Evolutionary conservation across 2,329 filamentous ascomycete genomes (phyloP), one percentile per base, ranked within the genome.

Genomic region (Fusarium metavorans): DNA sequence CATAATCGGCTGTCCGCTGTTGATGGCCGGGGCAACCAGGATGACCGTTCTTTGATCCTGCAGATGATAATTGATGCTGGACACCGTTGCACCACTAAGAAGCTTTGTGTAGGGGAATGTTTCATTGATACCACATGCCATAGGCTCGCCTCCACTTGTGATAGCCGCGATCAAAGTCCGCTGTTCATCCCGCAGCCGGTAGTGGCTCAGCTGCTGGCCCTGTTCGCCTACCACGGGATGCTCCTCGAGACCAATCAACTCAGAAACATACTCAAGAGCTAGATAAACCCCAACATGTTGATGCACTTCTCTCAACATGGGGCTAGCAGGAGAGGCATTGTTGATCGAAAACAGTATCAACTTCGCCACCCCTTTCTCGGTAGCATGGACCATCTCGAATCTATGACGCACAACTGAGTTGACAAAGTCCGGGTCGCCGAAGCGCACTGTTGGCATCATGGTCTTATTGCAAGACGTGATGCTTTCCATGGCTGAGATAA

Each of bases 11-110:
- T 67, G 50, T 1, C 70, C 66, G 1, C 76, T 90, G 71, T 92
- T 91, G n/a, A 92, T 80, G 1, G 92, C 89, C 0, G 87, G 90
- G 76, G 92, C 91, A 1, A 92, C 89, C 5, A 92, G 78, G 2
- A 92, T 73, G 1, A 91, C 76, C 0, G 81, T 87, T 16, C 67
- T 58, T 52, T 81, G 78, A 2, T 76, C 80, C 1, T 80, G 9
- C 0, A 92, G 27, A 27, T 27, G 5, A 5, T 27, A 27, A 30
- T 30, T 30, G 27, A 30, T 30, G 27, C 9, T 3, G 7, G 27
- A 2, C 27, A 9, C 27, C 27, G 27, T 30, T 30, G 27, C 27
- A 30, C 8, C 7, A 2, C 7, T 30, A 2, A 30, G 27, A 30
- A 30, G 27, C 2, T 30, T 30, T 2, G 27, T 30, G 27, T 2